Evolutionary conservation across 202 grass and related monocot species (phyloP), one percentile per base, ranked within the genome.

Genomic region (Dendrocalamus latiflorus): DNA sequence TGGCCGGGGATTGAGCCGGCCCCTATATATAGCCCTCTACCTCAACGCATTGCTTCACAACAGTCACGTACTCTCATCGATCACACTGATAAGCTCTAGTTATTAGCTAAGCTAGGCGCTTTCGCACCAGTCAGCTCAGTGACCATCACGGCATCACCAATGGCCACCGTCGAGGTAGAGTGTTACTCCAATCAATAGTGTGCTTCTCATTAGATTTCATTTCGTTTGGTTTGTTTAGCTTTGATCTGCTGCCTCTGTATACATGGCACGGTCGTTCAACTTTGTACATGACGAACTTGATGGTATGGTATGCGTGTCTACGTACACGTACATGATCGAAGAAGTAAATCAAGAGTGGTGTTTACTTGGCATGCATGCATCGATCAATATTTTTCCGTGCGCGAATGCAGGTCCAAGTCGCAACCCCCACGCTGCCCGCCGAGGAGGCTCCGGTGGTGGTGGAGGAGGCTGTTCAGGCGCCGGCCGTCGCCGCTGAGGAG

Each of bases 101-200:
- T 55, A n/a, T n/a, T n/a, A n/a, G n/a, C n/a, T n/a, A n/a, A n/a
- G n/a, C n/a, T n/a, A 39, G n/a, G n/a, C n/a, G n/a, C n/a, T n/a
- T 74, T 80, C 30, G 6, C 42, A 39, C 12, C 16, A 12, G 44
- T 17, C 21, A 38, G 3, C 45, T 70, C 60, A n/a, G n/a, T n/a
- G n/a, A n/a, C n/a, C n/a, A n/a, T n/a, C n/a, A n/a, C n/a, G n/a
- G n/a, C n/a, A 24, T 70, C 74, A 64, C 4, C 28, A 56, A 96
- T 96, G 93, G 93, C 93, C 80, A 80, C 90, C 44, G 86, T 81
- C 69, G 77, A 93, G 93, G 93, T 91, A 95, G 36, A 36, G 2
- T 25, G 15, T n/a, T 54, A 43, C 44, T 28, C 24, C 9, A 38
- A 18, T 16, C 62, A 16, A n/a, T n/a, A n/a, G 6, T 68, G 6